Conservation (phyloP, 2,329 filamentous ascomycete genomes). For the Kalaharituber pfeilii region DNA sequence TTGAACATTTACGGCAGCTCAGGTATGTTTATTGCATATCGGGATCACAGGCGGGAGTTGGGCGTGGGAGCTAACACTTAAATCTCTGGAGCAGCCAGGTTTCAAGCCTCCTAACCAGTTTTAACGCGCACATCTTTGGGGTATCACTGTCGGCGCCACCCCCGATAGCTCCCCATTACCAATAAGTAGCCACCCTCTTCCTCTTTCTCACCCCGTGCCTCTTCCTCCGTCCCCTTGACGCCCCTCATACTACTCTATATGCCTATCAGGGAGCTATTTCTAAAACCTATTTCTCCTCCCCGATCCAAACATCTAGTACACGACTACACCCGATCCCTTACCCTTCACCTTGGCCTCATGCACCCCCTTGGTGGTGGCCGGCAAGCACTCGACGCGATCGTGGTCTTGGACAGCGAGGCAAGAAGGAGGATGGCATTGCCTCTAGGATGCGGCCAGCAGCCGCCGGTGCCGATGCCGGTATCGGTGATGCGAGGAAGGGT, state of each 20-base stretch:
- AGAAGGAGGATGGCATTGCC: slow-evolving; percentile 29
- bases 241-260: not conserved
- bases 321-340: slow-evolving; percentile 24
- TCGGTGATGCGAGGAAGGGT: not conserved
- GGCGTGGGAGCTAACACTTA: not conserved
- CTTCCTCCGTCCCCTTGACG: slow-evolving; percentile 8
- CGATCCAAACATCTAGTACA: slow-evolving; percentile 18
- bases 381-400: slow-evolving; percentile 30
- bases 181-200: slow-evolving; percentile 5
- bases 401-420: slow-evolving; percentile 28
- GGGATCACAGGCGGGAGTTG: not conserved
- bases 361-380: slow-evolving; percentile 32
- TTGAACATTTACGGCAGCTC: slow-evolving; percentile 9
- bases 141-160: not conserved
- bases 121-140: not conserved
- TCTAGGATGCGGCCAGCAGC: slow-evolving; percentile 17
- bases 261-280: not conserved
- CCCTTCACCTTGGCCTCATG: slow-evolving; percentile 27
- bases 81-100: not conserved
- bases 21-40: slow-evolving; percentile 11
- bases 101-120: not conserved
- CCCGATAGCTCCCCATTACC: not conserved
- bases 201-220: slow-evolving; percentile 11
- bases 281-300: not conserved
- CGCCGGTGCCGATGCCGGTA: not conserved